A percentile compares a stretch with the other conserved stretches of the same genome.
Evolutionary conservation across 176 grass and related monocot species (phyloP).

Genomic region (Musa beccarii): DNA sequence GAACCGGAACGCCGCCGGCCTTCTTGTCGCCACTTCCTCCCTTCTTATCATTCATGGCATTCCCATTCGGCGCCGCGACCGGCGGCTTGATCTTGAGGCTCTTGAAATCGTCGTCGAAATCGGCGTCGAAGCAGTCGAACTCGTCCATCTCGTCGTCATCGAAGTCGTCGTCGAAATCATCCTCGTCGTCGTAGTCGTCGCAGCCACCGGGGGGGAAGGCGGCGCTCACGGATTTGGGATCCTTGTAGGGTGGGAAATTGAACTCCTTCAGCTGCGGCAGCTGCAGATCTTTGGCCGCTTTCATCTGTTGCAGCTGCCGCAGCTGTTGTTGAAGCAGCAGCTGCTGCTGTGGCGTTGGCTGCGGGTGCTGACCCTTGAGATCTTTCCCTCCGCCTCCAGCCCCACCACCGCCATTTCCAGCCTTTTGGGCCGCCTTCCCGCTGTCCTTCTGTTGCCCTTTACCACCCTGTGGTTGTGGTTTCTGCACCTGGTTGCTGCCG

Average conservation of each 20-base stretch:
- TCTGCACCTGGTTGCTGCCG: constrained; percentile 43
- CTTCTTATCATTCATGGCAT: constrained; percentile 40
- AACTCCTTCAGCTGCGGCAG: constrained; percentile 44
- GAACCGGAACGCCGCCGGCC: constrained; percentile 26
- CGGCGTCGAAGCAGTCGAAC: constrained; percentile 9
- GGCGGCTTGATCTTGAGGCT: constrained; percentile 57
- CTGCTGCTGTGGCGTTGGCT: constrained; percentile 8
- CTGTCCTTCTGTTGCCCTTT: constrained; percentile 24
- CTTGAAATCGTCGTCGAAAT: constrained; percentile 14
- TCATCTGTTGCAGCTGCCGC: constrained; percentile 53
- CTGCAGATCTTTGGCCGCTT: constrained; percentile 62
- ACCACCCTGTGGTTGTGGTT: constrained; percentile 35
- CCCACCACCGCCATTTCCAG: neutral
- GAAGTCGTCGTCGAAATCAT: constrained; percentile 46
- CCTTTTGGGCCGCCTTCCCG: constrained; percentile 7
- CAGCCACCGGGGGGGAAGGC: constrained; percentile 14
- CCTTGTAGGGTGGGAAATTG: constrained; percentile 47
- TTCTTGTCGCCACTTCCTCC: constrained; percentile 41
- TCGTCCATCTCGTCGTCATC: constrained; percentile 18
- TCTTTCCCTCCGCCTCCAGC: constrained; percentile 18
- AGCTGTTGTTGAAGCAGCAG: constrained; percentile 10
- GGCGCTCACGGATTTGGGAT: constrained; percentile 54
- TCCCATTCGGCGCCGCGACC: constrained; percentile 8
- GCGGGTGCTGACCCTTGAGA: constrained; percentile 17
- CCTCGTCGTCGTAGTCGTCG: constrained; percentile 38